Base-by-base conservation (phyloP, 495 filamentous ascomycete species). In the Oleoguttula mirabilis region DNA sequence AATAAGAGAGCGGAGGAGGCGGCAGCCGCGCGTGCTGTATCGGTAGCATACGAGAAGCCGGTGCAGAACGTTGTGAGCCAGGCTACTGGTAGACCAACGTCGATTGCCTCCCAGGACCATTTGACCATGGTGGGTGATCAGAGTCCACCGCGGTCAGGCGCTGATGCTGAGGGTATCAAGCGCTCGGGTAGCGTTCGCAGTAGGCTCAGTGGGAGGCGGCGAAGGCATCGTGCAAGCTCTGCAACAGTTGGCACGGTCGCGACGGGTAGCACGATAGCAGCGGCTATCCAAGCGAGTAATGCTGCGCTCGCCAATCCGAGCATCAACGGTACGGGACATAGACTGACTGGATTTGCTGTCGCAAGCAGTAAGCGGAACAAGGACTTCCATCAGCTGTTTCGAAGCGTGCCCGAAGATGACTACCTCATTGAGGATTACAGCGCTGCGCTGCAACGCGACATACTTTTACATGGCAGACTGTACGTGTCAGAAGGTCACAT, bases 341-440 rank as follows among this genome's bases (percentile, higher is more conserved):
- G 84, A 36, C 71, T 90, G 42, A 94, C 88, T 11, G 92, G 92
- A 2, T 96, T 99, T 62, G 88, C 92, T 38, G 86, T 96, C 36
- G 90, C 90, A 34, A 88, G 79, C 55, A 92, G 88, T 62, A 94
- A 90, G 64, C 77, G 90, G 20, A 99, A 99, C 59, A 70, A 84
- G 21, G 92, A 96, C 58, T 99, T 96, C 47, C 90, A 99, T 55
- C 72, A 75, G 33, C 63, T 93, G 14, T 99, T 99, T 68, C 80
- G 84, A 57, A 95, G 86, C 50, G 92, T 99, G 1, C 90, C 90
- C 1, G 90, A 99, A 45, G 90, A 96, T 51, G 90, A 99, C 58
- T 95, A 90, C 50, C 69, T 99, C 10, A 96, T 99, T 46, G 90
- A 99, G 57, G 90, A 99, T 60, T 99, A 95, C 58, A 94, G 92